Evolutionary conservation across 2,329 filamentous ascomycete genomes (phyloP).

Genomic region (Parastagonospora nodorum): DNA sequence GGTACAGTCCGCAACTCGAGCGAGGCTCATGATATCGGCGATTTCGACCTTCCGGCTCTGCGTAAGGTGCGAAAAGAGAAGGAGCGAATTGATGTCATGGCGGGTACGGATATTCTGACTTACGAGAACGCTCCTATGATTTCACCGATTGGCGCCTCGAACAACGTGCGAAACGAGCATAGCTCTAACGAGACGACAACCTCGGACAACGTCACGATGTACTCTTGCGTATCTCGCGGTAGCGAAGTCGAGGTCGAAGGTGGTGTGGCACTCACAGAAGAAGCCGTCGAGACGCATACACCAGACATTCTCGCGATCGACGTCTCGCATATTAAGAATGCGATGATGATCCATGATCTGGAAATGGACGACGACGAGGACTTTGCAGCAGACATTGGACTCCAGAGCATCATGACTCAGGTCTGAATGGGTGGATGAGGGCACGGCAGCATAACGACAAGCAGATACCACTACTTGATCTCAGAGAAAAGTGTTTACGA

Average conservation of each 20-base stretch:
- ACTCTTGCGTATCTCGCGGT: conserved; percentile 25
- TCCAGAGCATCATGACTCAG: conserved; percentile 36
- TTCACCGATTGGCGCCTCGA: neutral
- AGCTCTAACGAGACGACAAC: neutral
- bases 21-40: conserved; percentile 11
- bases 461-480: no score
- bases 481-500: no score
- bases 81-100: conserved; percentile 27
- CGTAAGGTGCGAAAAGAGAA: conserved; percentile 33
- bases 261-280: conserved; percentile 63
- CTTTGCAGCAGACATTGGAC: conserved; percentile 6
- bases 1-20: conserved; percentile 25
- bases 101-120: conserved; percentile 18
- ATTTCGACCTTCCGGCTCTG: conserved; percentile 34
- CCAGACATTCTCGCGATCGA: conserved; percentile 38
- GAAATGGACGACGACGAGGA: conserved; percentile 6
- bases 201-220: neutral
- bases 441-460: neutral
- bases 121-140: conserved; percentile 14
- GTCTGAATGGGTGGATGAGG: conserved; percentile 12
- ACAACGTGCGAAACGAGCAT: neutral
- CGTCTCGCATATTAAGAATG: conserved; percentile 4
- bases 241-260: conserved; percentile 55
- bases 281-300: conserved; percentile 56
- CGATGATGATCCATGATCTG: conserved; percentile 1